Evolutionary conservation across 495 filamentous ascomycete genomes (phyloP).

Genomic region (Elaphomyces granulatus): DNA sequence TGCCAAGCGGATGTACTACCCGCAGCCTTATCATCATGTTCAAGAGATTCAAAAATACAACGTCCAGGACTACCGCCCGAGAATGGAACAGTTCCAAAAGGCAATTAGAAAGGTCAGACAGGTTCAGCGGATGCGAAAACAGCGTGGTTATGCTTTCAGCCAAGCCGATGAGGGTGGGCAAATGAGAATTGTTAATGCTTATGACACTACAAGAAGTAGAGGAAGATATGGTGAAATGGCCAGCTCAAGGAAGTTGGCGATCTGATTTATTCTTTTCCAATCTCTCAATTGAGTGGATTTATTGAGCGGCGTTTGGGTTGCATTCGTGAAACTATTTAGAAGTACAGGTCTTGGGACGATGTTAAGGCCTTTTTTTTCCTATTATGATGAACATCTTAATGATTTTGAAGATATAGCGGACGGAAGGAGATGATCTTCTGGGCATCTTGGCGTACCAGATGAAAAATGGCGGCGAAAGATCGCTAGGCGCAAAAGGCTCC

Average conservation of each 20-base stretch:
- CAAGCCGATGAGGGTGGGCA: conserved; percentile 85
- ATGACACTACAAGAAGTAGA: conserved; percentile 87
- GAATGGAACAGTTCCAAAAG: conserved; percentile 99
- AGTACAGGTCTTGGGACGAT: too few relatives aligned
- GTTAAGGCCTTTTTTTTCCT: conserved; percentile 12
- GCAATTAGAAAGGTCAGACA: conserved; percentile 97
- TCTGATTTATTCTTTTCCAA: conserved; percentile 9
- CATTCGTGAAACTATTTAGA: neutral
- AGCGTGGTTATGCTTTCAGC: conserved; percentile 95
- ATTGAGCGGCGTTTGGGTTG: conserved; percentile 1
- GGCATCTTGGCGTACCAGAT: too few relatives aligned
- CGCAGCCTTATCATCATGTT: conserved; percentile 93
- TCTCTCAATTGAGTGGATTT: neutral
- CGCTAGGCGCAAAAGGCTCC: neutral
- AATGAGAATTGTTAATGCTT: conserved; percentile 85
- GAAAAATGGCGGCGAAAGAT: too few relatives aligned
- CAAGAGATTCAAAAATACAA: conserved; percentile 99
- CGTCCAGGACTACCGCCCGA: conserved; percentile 93
- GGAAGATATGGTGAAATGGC: conserved; percentile 96
- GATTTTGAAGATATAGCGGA: too few relatives aligned
- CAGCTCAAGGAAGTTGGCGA: conserved; percentile 41
- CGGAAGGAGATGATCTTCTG: too few relatives aligned
- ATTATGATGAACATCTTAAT: conserved; percentile 1
- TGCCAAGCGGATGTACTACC: conserved; percentile 89
- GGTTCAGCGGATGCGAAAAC: conserved; percentile 98